Evolutionary conservation across 768 basidiomycete species (phyloP).

Genomic region (Mycena galopus): DNA sequence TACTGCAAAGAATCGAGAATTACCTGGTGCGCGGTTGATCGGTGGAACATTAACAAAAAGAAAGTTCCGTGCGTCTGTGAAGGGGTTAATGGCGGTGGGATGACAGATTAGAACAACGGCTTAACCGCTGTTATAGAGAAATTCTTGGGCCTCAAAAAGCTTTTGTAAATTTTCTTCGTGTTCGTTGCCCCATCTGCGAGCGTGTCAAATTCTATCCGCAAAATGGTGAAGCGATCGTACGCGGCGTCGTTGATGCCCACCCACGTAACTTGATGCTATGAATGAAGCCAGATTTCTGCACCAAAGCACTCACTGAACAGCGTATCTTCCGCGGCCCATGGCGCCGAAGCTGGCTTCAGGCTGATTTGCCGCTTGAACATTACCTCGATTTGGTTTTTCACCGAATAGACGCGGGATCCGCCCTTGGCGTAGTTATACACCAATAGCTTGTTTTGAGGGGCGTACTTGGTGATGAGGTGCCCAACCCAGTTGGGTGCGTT

Average conservation of each 20-base stretch:
- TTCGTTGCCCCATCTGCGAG: conserved; percentile 16
- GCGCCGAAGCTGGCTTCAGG: conserved; percentile 42
- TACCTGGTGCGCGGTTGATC: conserved; percentile 50
- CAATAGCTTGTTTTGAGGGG: conserved; percentile 42
- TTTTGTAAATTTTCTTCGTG: conserved; percentile 37
- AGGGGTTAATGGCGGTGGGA: neutral
- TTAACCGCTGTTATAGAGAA: conserved; percentile 46
- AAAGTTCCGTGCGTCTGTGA: conserved; percentile 51
- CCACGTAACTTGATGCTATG: conserved; percentile 53
- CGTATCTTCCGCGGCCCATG: conserved; percentile 47
- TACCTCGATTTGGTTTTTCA: conserved; percentile 47
- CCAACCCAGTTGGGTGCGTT: conserved; percentile 23
- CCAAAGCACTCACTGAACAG: conserved; percentile 47
- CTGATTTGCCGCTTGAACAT: conserved; percentile 47
- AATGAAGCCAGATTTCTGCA: neutral
- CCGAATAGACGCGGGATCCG: conserved; percentile 49
- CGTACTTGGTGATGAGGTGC: conserved; percentile 32
- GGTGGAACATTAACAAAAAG: conserved; percentile 60
- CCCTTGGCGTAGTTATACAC: conserved; percentile 60
- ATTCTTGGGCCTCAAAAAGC: conserved; percentile 52
- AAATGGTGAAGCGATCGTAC: conserved; percentile 37
- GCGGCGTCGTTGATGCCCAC: conserved; percentile 63
- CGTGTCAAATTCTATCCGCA: neutral
- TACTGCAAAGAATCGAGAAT: neutral
- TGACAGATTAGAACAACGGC: neutral